Evolutionary conservation across 2,329 filamentous ascomycete genomes (phyloP).

Genomic region (Microcyclospora tardicrescens): DNA sequence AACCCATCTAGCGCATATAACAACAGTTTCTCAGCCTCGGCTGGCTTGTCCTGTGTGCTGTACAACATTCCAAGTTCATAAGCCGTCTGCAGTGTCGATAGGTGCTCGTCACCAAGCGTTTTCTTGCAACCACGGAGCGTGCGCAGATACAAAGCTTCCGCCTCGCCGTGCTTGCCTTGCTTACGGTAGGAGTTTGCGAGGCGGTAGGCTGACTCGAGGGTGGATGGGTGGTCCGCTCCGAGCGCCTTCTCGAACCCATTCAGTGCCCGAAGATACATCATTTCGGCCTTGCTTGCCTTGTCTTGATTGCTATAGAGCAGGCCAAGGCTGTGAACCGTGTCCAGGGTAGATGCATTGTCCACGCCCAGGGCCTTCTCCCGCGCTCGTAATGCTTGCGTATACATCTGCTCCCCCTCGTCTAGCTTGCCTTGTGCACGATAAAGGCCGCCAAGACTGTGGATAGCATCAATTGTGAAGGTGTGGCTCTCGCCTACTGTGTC

Average conservation of each 20-base stretch:
- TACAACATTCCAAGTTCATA: slow-evolving; percentile 8
- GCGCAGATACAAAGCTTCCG: slow-evolving; percentile 6
- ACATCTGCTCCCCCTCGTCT: slow-evolving; percentile 8
- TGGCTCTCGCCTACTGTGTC: slow-evolving; percentile 4
- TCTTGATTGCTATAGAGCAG: slow-evolving; percentile 4
- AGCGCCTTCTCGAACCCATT: not conserved
- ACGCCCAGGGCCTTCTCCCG: slow-evolving; percentile 4
- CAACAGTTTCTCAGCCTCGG: slow-evolving; percentile 1
- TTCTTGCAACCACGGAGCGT: slow-evolving; percentile 3
- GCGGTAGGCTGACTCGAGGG: not conserved
- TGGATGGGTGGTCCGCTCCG: not conserved
- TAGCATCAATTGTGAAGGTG: slow-evolving; percentile 4
- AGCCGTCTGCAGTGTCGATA: slow-evolving; percentile 2
- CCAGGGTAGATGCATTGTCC: slow-evolving; percentile 5
- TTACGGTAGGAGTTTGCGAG: not conserved
- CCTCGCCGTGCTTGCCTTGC: slow-evolving; percentile 3
- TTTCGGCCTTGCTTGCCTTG: slow-evolving; percentile 6
- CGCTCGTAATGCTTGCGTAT: slow-evolving; percentile 5
- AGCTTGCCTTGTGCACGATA: slow-evolving; percentile 6
- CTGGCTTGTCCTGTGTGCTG: slow-evolving; percentile 1
- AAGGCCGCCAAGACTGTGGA: slow-evolving; percentile 5
- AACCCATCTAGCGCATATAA: slow-evolving; percentile 1
- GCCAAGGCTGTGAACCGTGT: slow-evolving; percentile 4
- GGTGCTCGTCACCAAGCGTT: slow-evolving; percentile 3
- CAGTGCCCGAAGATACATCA: slow-evolving; percentile 6